Evolutionary conservation across 305 asterid species (phyloP).

Genomic region (Galium porrigens): DNA sequence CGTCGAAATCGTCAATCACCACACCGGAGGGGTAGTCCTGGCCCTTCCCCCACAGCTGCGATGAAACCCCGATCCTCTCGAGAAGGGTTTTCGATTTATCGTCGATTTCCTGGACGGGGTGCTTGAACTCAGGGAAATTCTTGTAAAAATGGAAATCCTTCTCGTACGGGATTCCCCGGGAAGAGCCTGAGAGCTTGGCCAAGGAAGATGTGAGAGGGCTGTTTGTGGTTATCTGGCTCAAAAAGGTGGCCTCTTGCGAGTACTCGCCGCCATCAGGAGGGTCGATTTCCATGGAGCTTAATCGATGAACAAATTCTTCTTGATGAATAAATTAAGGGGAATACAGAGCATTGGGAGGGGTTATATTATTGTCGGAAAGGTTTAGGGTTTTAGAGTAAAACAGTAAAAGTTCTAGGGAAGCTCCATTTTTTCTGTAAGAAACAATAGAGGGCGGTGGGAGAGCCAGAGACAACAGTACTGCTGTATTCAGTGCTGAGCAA

Average conservation of each 20-base stretch:
- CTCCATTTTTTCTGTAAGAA: not conserved
- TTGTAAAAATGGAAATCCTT: slow-evolving; percentile 81
- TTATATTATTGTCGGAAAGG: not conserved
- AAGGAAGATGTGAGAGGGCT: slow-evolving; percentile 40
- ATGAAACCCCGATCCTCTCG: slow-evolving; percentile 39
- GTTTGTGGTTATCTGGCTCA: slow-evolving; percentile 33
- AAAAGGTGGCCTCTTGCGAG: slow-evolving; percentile 24
- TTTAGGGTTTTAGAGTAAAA: slow-evolving; percentile 13
- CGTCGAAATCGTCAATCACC: slow-evolving; percentile 56
- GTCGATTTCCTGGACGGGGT: slow-evolving; percentile 40
- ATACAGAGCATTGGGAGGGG: not conserved
- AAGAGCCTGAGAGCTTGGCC: slow-evolving; percentile 67
- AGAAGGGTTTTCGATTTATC: slow-evolving; percentile 35
- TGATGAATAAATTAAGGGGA: not conserved
- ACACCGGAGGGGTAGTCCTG: slow-evolving; percentile 42
- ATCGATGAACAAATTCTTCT: not conserved
- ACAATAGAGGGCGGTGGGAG: not conserved
- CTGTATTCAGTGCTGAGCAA: not conserved
- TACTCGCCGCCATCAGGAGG: slow-evolving; percentile 30
- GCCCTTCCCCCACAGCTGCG: slow-evolving; percentile 40
- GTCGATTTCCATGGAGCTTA: slow-evolving; percentile 45
- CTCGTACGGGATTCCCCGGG: slow-evolving; percentile 52
- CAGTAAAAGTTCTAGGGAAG: not conserved
- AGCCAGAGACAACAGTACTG: not conserved
- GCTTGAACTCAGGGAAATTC: slow-evolving; percentile 64